A percentile compares a stretch with the other conserved stretches of the same genome.
Evolutionary conservation across 768 basidiomycete genomes (phyloP).

Genomic region (Atractiella rhizophila): DNA sequence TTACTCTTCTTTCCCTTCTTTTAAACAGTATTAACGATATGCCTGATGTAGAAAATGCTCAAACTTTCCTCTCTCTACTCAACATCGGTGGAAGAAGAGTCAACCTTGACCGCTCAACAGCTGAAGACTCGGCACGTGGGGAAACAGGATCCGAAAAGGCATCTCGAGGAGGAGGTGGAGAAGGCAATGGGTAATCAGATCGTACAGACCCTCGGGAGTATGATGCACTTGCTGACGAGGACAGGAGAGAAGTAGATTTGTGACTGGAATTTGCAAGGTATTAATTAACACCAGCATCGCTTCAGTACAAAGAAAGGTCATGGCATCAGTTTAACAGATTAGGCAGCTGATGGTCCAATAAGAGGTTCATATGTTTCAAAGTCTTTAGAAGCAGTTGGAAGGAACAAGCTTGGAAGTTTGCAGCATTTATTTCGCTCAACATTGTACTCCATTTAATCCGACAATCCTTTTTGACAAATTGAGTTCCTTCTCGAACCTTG

Average conservation of each 20-base stretch:
- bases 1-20: constrained; percentile 15
- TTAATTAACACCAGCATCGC: background rate
- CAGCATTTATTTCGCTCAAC: no score
- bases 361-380: background rate
- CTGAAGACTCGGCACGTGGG: constrained; percentile 50
- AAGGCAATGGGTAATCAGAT: constrained; percentile 83
- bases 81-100: constrained; percentile 92
- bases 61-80: constrained; percentile 78
- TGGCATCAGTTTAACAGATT: background rate
- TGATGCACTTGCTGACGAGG: constrained; percentile 6
- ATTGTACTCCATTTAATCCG: no score
- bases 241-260: background rate
- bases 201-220: constrained; percentile 4
- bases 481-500: no score
- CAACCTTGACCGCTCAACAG: constrained; percentile 75
- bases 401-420: no score
- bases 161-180: constrained; percentile 89
- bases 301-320: background rate
- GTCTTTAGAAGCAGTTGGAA: background rate
- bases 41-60: constrained; percentile 50
- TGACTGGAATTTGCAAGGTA: background rate
- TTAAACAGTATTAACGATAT: background rate
- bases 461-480: no score
- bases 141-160: constrained; percentile 49
- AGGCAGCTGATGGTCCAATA: background rate